A percentile compares a stretch with the other conserved stretches of the same genome.
Evolutionary conservation across 495 filamentous ascomycete species (phyloP).

Genomic region (Cairneyella variabilis): DNA sequence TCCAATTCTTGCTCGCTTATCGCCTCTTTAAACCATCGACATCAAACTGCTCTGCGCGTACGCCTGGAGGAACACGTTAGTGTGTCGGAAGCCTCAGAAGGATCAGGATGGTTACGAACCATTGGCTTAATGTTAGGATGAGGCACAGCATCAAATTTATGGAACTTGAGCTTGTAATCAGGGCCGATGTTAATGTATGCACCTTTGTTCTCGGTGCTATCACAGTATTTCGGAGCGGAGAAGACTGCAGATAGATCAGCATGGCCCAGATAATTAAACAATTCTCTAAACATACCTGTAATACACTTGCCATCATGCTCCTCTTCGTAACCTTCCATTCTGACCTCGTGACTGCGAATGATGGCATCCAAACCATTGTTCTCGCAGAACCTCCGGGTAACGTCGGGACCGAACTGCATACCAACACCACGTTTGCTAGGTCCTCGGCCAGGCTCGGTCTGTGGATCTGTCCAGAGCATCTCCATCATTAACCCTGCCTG

Average conservation of each 20-base stretch:
- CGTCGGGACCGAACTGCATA: conserved; percentile 92
- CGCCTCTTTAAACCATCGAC: conserved; percentile 32
- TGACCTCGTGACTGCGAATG: conserved; percentile 95
- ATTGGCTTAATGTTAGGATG: conserved; percentile 95
- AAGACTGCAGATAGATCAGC: conserved; percentile 60
- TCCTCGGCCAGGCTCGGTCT: conserved; percentile 76
- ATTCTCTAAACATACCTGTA: conserved; percentile 54
- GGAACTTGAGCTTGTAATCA: conserved; percentile 84
- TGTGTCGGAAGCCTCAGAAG: not conserved
- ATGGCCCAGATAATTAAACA: not conserved
- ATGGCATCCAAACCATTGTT: conserved; percentile 90
- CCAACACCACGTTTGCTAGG: conserved; percentile 97
- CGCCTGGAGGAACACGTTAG: conserved; percentile 48
- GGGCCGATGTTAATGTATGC: conserved; percentile 97
- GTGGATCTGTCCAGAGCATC: conserved; percentile 99
- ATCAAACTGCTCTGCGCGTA: conserved; percentile 79
- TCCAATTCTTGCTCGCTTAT: conserved; percentile 7
- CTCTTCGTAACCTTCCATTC: conserved; percentile 96
- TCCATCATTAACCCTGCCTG: conserved; percentile 99
- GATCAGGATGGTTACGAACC: not conserved
- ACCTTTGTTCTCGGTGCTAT: conserved; percentile 95
- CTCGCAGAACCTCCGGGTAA: conserved; percentile 96
- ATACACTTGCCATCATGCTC: conserved; percentile 97
- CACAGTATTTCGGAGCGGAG: conserved; percentile 96
- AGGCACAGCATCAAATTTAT: conserved; percentile 92